phyloP scores from a whole-genome alignment of 106 monocot genomes.

The Apostasia ramifera region DNA sequence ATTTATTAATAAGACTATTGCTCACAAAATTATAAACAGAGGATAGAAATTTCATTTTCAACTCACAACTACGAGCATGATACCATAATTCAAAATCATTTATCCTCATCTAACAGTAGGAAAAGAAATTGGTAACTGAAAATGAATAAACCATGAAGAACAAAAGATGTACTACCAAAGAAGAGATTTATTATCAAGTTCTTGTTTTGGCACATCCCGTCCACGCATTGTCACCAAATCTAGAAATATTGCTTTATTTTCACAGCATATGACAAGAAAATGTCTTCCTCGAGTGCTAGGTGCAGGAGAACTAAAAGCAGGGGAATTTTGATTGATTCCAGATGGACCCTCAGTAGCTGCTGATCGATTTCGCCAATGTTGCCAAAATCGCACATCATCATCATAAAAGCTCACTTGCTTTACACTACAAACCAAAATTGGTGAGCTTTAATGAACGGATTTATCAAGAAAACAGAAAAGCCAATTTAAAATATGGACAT shows the following conservation, averaged over 20 bases:
- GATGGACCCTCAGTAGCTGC: constrained; percentile 86
- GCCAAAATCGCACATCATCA: constrained; percentile 94
- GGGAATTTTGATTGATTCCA: constrained; percentile 60
- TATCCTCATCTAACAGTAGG: background rate
- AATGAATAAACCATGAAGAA: too few species aligned
- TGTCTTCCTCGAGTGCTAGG: constrained; percentile 95
- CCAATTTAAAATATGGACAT: background rate
- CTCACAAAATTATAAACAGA: too few species aligned
- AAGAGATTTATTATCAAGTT: constrained; percentile 95
- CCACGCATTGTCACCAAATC: constrained; percentile 99
- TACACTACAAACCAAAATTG: constrained; percentile 43
- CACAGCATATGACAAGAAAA: constrained; percentile 98
- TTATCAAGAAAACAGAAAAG: constrained; percentile 6
- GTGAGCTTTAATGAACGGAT: background rate
- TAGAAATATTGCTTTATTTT: constrained; percentile 95
- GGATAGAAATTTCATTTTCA: background rate
- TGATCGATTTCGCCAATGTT: constrained; percentile 80
- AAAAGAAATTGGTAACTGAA: too few species aligned
- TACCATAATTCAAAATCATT: background rate
- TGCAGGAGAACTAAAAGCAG: constrained; percentile 67
- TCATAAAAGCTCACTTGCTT: constrained; percentile 97
- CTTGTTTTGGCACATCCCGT: constrained; percentile 91
- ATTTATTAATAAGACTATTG: too few species aligned
- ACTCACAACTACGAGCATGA: background rate
- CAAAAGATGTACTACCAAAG: constrained; percentile 51